Base-by-base conservation (phyloP, 2,329 filamentous ascomycete species). In the Trichoderma simmonsii region DNA sequence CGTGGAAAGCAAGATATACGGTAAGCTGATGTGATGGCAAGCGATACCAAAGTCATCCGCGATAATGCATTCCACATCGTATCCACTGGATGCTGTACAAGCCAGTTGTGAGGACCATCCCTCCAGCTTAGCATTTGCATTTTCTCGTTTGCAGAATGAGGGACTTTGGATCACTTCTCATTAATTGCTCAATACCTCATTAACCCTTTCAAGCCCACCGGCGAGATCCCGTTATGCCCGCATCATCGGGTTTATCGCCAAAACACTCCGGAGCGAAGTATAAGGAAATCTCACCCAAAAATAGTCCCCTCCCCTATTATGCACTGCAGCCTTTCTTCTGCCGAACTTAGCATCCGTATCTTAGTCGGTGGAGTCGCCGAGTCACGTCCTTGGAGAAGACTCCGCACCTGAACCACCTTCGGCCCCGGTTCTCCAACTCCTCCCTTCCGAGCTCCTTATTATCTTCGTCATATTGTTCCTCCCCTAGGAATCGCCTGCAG, bases 321-420 rank as follows among this genome's bases (percentile, higher is more conserved):
- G 60, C 60, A 12, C 4, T 24, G 30, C 24, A 21, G 21, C 39
- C 28, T 28, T 21, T n/a, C 14, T 11, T 18, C 32, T 70, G 57
- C 67, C 67, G 67, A 70, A 54, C 28, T n/a, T 61, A 43, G 56
- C 57, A 70, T 32, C 67, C 67, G 67, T 61, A 28, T 5, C 24
- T 54, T 48, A 61, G 57, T 8, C 8, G 39, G 67, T 70, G 67
- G 67, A 61, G 67, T 54, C 67, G n/a, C 57, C 39, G 67, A 62
- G n/a, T 54, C 67, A 59, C 56, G 26, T 30, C 56, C n/a, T 69
- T 69, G 14, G 26, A 21, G 15, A 69, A 30, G 28, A 61, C 39
- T 32, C 67, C 67, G 26, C 67, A 30, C 21, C 6, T 36, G 30
- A 8, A 26, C 64, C 32, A 26, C 28, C 14, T n/a, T 39, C 32